phyloP scores from a whole-genome alignment of 1,139 yeast genomes.

The Geotrichum reessii region DNA sequence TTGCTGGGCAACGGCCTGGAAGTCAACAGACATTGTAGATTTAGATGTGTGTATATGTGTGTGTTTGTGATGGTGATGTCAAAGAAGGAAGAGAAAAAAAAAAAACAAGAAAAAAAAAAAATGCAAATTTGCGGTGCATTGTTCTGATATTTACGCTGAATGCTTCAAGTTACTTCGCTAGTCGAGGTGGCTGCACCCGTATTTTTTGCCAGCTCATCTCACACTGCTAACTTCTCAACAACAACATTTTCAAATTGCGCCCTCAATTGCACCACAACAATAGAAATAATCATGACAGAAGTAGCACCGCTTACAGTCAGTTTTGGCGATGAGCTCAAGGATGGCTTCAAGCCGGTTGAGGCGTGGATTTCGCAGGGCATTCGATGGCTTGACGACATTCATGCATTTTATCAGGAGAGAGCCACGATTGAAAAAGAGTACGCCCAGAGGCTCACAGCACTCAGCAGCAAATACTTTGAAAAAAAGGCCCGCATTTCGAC shows the following conservation, averaged over 20 bases:
- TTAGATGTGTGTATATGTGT: not conserved
- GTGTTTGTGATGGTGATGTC: not conserved
- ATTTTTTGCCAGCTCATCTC: not conserved
- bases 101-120: not conserved
- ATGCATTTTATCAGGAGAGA: conserved; percentile 76
- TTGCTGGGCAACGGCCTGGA: conserved; percentile 46
- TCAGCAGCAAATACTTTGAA: conserved; percentile 66
- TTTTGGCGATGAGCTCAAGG: conserved; percentile 44
- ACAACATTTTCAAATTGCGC: not conserved
- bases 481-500: conserved; percentile 69
- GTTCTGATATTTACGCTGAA: not conserved
- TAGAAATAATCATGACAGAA: conserved; percentile 11
- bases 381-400: conserved; percentile 71
- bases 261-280: not conserved
- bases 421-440: conserved; percentile 80
- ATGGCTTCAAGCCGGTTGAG: conserved; percentile 68
- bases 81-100: not conserved
- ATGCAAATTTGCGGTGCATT: not conserved
- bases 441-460: conserved; percentile 55
- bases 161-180: not conserved
- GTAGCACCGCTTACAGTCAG: conserved; percentile 26
- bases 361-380: conserved; percentile 68
- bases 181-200: not conserved
- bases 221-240: not conserved
- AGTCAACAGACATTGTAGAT: conserved; percentile 27